Conservation (phyloP, 176 grass and related monocot genomes). For the Lolium perenne region DNA sequence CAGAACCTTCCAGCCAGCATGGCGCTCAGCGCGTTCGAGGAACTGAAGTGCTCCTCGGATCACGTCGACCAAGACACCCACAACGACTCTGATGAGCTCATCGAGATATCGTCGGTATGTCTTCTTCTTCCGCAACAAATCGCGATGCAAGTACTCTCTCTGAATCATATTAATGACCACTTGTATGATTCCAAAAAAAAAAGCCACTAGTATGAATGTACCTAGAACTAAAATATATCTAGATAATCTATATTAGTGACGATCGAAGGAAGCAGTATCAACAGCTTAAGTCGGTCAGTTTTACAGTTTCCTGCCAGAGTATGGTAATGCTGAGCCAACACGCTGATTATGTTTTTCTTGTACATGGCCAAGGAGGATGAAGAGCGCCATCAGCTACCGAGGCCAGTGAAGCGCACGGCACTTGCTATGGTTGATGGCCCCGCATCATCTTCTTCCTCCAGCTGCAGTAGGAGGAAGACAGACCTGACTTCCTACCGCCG, state of each 20-base stretch:
- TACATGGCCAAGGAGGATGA: constrained; percentile 47
- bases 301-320: neutral
- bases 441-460: constrained; percentile 28
- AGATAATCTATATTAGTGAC: no score
- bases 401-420: constrained; percentile 66
- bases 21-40: constrained; percentile 34
- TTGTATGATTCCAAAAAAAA: no score
- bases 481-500: constrained; percentile 57
- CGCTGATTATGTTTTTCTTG: neutral
- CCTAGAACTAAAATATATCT: no score
- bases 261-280: neutral
- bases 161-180: no score
- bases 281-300: neutral
- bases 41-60: constrained; percentile 53
- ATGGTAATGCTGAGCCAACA: neutral
- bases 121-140: constrained; percentile 23
- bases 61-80: constrained; percentile 48
- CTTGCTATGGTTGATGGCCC: constrained; percentile 38
- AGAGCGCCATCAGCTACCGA: constrained; percentile 38
- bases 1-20: constrained; percentile 40
- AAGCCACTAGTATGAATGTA: no score
- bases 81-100: constrained; percentile 52
- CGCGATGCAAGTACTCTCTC: neutral
- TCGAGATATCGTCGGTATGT: constrained; percentile 67
- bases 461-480: constrained; percentile 61